Evolutionary conservation across 2,329 filamentous ascomycete species (phyloP), one percentile per base, ranked within the genome.

Genomic region (Dryadomyces quercivorus): DNA sequence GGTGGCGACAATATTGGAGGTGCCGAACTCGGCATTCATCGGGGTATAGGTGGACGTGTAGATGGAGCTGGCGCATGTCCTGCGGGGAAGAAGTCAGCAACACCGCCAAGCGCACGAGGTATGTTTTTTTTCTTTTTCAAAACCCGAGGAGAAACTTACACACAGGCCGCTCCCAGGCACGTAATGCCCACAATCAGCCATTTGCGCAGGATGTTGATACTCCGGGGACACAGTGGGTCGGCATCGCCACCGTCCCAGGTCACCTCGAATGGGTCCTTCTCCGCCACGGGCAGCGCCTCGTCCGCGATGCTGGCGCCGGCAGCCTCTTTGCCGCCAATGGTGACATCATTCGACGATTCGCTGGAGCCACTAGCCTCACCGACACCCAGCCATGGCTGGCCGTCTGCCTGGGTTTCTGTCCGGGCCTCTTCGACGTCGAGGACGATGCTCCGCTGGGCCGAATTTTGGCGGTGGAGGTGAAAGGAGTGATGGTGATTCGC

Each of bases 21-120:
- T 78, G 59, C 79, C 70, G 62, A 95, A 94, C 56, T 94, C 86
- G 26, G 74, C 70, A 58, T 84, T 81, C 69, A 95, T 81, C 67
- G 93, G 86, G 18, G 63, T 65, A 66, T 95, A 96, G 0, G 87
- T 93, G 13, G 81, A 81, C 0, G 89, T 92, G 68, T 96, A 95
- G 62, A 95, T 82, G n/a, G 89, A 93, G 50, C 86, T 91, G 1
- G 87, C 81, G 65, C 85, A 59, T 20, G 59, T 60, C 7, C 50
- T 56, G 55, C n/a, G 36, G 12, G 36, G 36, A 40, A 40, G 36
- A 15, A 8, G 36, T 40, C 36, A 16, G 36, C 36, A 16, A 40
- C 51, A 31, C 44, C 20, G 6, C 34, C 31, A 38, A 31, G 26
- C 26, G 8, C 4, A 31, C 4, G 4, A 31, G 26, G 26, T 8